Percentiles rank a stretch among this genome's conserved stretches.
phyloP scores from a whole-genome alignment of 331 rosid genomes.

The Phaseolus coccineus region DNA sequence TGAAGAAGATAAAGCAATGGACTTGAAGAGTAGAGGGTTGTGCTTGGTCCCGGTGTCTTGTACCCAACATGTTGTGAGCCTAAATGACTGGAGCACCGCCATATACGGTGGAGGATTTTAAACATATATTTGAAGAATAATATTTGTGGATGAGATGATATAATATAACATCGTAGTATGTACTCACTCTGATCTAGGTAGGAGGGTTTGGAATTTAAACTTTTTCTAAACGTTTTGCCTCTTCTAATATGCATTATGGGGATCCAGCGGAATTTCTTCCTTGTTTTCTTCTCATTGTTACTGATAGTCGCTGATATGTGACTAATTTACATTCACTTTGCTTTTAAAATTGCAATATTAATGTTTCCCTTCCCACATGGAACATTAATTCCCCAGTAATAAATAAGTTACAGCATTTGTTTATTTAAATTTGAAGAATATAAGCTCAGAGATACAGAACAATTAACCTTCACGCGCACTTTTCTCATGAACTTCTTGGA shows the following conservation, averaged over 20 bases:
- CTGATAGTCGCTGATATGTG: neutral
- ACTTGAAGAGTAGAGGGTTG: constrained; percentile 76
- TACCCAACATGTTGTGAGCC: constrained; percentile 75
- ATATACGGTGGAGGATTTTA: constrained; percentile 63
- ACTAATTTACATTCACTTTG: neutral
- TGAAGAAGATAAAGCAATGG: constrained; percentile 54
- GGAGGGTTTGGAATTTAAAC: neutral
- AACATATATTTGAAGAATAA: neutral
- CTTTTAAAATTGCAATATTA: neutral
- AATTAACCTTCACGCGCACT: neutral
- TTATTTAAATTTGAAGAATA: too few relatives aligned
- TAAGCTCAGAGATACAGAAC: neutral
- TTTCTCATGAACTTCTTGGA: too few relatives aligned
- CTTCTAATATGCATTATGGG: constrained; percentile 29
- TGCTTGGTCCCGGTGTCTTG: constrained; percentile 81
- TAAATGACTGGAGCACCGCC: constrained; percentile 83
- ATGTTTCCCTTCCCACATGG: too few relatives aligned
- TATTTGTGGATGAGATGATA: constrained; percentile 9
- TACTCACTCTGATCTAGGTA: constrained; percentile 47
- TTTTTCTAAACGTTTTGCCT: constrained; percentile 17
- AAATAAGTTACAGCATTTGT: too few relatives aligned
- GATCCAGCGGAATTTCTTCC: neutral
- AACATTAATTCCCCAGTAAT: too few relatives aligned
- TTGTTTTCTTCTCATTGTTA: neutral
- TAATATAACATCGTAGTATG: constrained; percentile 48